Evolutionary conservation across 306 rosid species (phyloP).

Genomic region (Vigna unguiculata): DNA sequence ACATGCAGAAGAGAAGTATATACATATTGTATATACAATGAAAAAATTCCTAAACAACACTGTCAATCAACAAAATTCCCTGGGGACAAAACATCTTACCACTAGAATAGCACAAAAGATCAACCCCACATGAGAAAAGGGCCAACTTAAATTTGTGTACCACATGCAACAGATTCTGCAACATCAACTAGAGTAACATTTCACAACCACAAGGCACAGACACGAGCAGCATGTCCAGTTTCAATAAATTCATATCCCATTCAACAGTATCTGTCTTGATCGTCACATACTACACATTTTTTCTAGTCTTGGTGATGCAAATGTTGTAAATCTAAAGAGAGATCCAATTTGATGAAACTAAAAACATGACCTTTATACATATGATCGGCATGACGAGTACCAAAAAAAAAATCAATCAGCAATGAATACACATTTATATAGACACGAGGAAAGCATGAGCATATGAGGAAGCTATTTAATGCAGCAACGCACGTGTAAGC

Average conservation of each 20-base stretch:
- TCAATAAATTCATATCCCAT: neutral
- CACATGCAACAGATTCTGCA: neutral
- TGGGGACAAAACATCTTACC: neutral
- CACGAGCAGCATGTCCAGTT: neutral
- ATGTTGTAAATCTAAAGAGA: conserved; percentile 60
- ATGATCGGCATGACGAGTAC: conserved; percentile 49
- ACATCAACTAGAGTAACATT: neutral
- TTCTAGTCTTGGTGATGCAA: conserved; percentile 24
- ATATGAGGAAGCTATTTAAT: neutral
- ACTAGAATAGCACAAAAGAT: neutral
- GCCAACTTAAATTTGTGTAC: neutral
- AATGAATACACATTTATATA: neutral
- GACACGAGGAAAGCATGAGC: neutral
- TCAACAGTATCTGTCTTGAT: neutral
- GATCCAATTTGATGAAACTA: conserved; percentile 55
- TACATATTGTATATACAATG: neutral
- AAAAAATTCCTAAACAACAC: neutral
- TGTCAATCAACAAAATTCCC: neutral
- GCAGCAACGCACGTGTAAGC: neutral
- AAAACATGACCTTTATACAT: conserved; percentile 51
- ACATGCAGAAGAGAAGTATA: neutral
- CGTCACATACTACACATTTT: conserved; percentile 43
- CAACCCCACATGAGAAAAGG: neutral
- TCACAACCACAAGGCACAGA: neutral
- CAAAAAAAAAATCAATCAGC: neutral